Base-by-base conservation (phyloP, 495 filamentous ascomycete species). In the Emericellopsis terricola region DNA sequence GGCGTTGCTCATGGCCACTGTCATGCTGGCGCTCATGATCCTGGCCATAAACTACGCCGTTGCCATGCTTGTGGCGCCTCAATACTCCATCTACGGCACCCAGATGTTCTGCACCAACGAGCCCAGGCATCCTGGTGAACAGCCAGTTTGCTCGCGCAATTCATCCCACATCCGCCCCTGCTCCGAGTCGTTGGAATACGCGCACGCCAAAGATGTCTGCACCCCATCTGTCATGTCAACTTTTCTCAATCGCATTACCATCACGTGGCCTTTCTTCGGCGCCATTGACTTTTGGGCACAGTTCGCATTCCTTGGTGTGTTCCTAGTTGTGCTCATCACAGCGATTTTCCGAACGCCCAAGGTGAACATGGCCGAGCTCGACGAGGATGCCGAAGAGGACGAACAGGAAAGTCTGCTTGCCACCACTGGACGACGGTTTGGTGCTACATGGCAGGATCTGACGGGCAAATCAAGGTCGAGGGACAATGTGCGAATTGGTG, bases 251-350 rank as follows among this genome's bases (percentile, higher is more conserved):
- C 74, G 85, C 19, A 68, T 94, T 24, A 91, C 81, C n/a, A 60
- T 96, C 40, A 89, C 87, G 55, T 97, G 84, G 63, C 87, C 91
- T 11, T 80, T 93, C 47, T 93, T 97, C 54, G 89, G 89, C n/a
- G 78, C 71, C 21, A 62, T 96, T 9, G 68, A 78, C 38, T 97
- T 96, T 57, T 96, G 85, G 86, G 80, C 81, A 0, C 91, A 96
- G 48, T 94, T 93, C 45, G 73, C 64, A 9, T 96, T 96, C 56
- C 55, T 96, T 29, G 83, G 62, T 14, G 60, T 94, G 10, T 93
- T 89, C 56, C 47, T 91, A 6, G 55, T 91, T 34, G 69, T 89
- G 19, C 74, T 86, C 40, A 27, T 81, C 21, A 76, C 73, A 2
- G 71, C 76, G 2, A 55, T 94, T 1, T 71, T 97, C 58, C 71